Evolutionary conservation across 2,329 filamentous ascomycete genomes (phyloP), one percentile per base, ranked within the genome.

Genomic region (Fusarium nanum): DNA sequence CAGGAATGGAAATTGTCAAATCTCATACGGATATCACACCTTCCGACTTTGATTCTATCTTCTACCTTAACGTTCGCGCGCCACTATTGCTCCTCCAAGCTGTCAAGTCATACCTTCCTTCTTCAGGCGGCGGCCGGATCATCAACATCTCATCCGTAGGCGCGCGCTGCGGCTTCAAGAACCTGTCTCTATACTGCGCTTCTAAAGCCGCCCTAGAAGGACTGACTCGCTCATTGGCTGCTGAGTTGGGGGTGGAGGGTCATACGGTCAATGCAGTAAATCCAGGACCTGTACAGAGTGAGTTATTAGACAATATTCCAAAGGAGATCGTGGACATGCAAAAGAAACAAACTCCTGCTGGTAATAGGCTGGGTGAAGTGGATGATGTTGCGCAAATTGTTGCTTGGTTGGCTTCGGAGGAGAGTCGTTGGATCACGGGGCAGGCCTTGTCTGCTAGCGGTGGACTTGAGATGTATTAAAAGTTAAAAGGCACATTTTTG

Each of bases 221-320:
- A 4, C 25, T 90, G 57, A 91, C 89, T 12, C 80, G 88, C 9
- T 84, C 81, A 46, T 87, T 87, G 83, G 88, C 89, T 0, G 81
- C 82, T 0, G 88, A 91, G 76, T 18, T 70, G 11, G 67, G 67
- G 5, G 74, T 65, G 6, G 77, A 83, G 60, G 87, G 88, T 1
- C 86, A 86, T 61, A 90, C 88, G 1, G 88, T 89, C 27, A 91
- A 91, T 68, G 81, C 83, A 1, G 84, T 91, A 4, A 85, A 84
- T 22, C 87, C 88, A 0, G 89, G 89, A 0, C 87, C 88, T 0
- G 85, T 89, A 8, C 78, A 85, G 76, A 89, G 83, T 30, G 87
- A 88, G 10, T 84, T 91, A 83, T 74, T 89, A 25, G 83, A 84
- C 18, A 81, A 84, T 7, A 71, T 71, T 20, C 68, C 68, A 0